Evolutionary conservation across 495 filamentous ascomycete genomes (phyloP), one percentile per base, ranked within the genome.

Genomic region (Margaritispora aquatica): DNA sequence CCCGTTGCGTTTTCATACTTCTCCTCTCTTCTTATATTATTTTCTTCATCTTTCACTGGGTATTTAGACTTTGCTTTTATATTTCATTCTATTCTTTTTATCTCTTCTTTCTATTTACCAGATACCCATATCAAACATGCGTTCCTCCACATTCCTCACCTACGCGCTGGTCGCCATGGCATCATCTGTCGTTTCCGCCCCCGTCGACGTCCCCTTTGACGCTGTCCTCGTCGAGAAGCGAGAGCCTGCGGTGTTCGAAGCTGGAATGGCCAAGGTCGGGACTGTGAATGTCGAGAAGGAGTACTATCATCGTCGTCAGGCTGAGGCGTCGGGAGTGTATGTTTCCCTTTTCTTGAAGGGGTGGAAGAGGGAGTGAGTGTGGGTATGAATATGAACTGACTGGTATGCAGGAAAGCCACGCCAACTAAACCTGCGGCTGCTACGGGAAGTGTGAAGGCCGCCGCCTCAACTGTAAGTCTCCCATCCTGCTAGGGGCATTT

Each of bases 141-240:
- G 59, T 62, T 49, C 47, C 53, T 41, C 52, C 34, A 46, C 22
- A 0, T 1, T 62, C 36, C 29, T 62, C 47, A 57, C 54, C 15
- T 52, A 47, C 15, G 59, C 59, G 54, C 59, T 62, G 54, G 59
- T 62, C 59, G 59, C 50, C 24, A 11, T n/a, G 20, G 47, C 47
- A 13, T 9, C 24, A 11, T 22, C 47, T 23, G 2, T 50, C 4
- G 47, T 24, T 24, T 2, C 5, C 13, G 21, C 3, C 13, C 4
- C 20, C 13, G 24, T 7, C 2, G 8, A 3, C 20, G 11, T 50
- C 2, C n/a, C n/a, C n/a, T 2, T 24, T 24, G 21, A 2, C 13
- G 20, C 20, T 24, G 24, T 7, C 2, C 2, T 2, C 20, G 11
- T 50, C 2, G 24, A 24, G 24, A 26, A 26, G 24, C 23, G 47